Conservation (phyloP, 2,329 filamentous ascomycete species). For the Aureobasidium subglaciale region DNA sequence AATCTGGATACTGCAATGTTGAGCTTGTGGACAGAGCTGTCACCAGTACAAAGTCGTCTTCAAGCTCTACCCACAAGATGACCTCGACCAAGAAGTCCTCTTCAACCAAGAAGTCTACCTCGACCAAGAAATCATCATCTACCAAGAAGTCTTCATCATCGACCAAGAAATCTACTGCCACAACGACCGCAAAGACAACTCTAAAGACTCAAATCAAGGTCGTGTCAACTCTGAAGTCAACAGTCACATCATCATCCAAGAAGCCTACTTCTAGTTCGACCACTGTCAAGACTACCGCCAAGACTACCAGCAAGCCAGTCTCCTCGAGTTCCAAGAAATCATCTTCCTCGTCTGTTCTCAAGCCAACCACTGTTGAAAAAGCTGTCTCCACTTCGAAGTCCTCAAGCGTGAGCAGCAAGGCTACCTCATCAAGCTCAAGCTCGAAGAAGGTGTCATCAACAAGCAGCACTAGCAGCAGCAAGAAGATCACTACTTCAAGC, state of each 20-base stretch:
- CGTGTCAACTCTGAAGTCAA: background rate
- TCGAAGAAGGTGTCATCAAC: background rate
- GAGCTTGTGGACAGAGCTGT: constrained; percentile 7
- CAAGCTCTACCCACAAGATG: background rate
- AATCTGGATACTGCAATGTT: constrained; percentile 11
- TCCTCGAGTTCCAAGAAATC: background rate
- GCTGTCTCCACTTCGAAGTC: background rate
- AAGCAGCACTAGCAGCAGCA: background rate
- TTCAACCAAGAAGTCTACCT: background rate
- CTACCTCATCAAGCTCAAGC: background rate
- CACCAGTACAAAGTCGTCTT: background rate
- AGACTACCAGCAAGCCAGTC: background rate
- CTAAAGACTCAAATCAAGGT: background rate
- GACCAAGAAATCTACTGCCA: background rate
- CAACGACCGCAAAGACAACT: constrained; percentile 7
- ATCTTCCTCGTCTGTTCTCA: background rate
- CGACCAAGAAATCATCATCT: background rate
- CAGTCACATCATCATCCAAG: background rate
- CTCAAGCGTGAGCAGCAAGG: background rate
- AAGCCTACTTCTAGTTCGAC: background rate
- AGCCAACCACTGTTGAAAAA: constrained; percentile 1
- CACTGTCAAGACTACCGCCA: background rate
- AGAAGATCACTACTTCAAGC: background rate
- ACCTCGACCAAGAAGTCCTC: background rate
- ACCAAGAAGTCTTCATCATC: background rate